Base-by-base conservation (phyloP, 2,329 filamentous ascomycete genomes). In the Microcyclosporella mali region DNA sequence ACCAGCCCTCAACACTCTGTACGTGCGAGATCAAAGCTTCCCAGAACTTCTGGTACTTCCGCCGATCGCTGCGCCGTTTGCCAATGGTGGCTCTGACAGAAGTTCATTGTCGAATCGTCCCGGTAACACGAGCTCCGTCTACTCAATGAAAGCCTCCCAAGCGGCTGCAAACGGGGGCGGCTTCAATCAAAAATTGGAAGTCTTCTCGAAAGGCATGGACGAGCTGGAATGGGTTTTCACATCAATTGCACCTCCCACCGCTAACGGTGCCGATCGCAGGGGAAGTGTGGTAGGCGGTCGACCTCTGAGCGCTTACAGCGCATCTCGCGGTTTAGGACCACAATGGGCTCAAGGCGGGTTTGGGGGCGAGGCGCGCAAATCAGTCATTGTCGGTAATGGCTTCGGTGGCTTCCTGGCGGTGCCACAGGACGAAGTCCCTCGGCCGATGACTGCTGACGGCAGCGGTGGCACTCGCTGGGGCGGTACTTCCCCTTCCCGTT, bases 11-110 rank as follows among this genome's bases (percentile, higher is more conserved):
- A 75, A 75, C 28, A 78, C 82, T 16, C 76, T 97, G 6, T 95
- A 94, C 61, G 90, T 95, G 14, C 84, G 87, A 38, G 88, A 95
- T 57, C 78, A 84, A 18, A 74, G 78, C 37, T 95, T 97, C 61
- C 82, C 88, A 2, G 87, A 94, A 53, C 75, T 82, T 9, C 77
- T 95, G 4, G 74, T 88, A 11, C 72, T 90, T 6, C 77, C 81
- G 1, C 84, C 84, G 1, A 83, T 85, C 2, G 71, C 70, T 1
- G 69, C 72, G 6, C 65, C 72, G 1, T 78, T 77, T 47, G 71
- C 70, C 16, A 53, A 45, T 10, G 66, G 43, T 15, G 42, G 43
- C 28, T 40, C 39, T 2, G 43, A 47, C n/a, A 38, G 41, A 4
- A 39, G 33, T 18, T 48, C 45, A 12, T 33, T 41, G 19, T 36